phyloP scores from a whole-genome alignment of 352 stramenopile genomes.

The Pythium periplocum region DNA sequence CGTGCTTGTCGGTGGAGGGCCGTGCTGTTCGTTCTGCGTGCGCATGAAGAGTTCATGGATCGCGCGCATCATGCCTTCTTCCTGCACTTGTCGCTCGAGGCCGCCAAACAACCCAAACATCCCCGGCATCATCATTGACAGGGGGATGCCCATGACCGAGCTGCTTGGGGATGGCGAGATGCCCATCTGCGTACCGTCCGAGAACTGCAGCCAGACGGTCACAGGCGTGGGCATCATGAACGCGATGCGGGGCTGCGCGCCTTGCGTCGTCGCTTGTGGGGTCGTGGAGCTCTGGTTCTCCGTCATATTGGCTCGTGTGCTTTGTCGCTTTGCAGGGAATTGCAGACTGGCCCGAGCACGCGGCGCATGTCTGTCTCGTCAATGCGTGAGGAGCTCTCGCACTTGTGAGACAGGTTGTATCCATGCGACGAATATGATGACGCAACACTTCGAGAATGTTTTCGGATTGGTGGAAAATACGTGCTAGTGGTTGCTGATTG shows the following conservation, averaged over 20 bases:
- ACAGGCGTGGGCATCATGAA: slow-evolving; percentile 60
- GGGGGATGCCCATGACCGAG: slow-evolving; percentile 20
- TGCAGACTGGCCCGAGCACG: slow-evolving; percentile 13
- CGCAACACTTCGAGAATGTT: neutral
- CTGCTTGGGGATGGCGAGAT: slow-evolving; percentile 45
- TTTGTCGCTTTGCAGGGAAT: slow-evolving; percentile 16
- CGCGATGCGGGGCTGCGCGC: slow-evolving; percentile 11
- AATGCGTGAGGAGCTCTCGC: no score
- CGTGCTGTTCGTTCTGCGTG: slow-evolving; percentile 51
- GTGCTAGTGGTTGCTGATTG: neutral
- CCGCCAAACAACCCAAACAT: slow-evolving; percentile 6
- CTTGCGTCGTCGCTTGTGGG: neutral
- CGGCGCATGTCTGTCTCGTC: no score
- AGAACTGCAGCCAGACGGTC: slow-evolving; percentile 57
- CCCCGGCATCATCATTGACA: slow-evolving; percentile 19
- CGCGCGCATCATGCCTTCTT: slow-evolving; percentile 29
- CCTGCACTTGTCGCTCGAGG: slow-evolving; percentile 3
- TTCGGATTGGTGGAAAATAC: slow-evolving; percentile 9
- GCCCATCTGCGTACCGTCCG: slow-evolving; percentile 40
- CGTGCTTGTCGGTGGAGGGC: slow-evolving; percentile 65
- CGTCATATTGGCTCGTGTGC: no score
- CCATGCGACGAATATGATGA: no score
- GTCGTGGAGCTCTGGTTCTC: no score
- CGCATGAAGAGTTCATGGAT: slow-evolving; percentile 68
- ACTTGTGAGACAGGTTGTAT: no score